These are phyloP conservation scores for Staphylotrichum tortipilum DNA, from an alignment of 495 filamentous ascomycete genomes.

Conservation along the genomic window DNA sequence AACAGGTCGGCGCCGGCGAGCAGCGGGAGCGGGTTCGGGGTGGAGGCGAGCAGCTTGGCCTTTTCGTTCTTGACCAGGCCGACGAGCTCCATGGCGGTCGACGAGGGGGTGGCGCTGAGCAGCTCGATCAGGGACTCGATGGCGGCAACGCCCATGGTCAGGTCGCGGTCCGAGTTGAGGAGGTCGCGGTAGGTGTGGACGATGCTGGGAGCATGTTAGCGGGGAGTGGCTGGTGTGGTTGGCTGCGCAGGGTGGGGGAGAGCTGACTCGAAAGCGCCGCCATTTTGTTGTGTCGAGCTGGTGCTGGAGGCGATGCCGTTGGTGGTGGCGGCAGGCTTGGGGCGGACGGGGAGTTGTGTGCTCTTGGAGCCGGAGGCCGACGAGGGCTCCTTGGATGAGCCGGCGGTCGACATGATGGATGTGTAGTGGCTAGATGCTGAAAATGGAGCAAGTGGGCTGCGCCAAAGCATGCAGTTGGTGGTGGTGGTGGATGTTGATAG, in stretches of 20 bases:
- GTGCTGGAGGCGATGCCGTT: too few species aligned
- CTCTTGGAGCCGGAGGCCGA: neutral
- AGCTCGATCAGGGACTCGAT: constrained; percentile 87
- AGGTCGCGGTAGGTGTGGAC: constrained; percentile 45
- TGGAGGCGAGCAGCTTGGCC: constrained; percentile 57
- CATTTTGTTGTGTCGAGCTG: constrained; percentile 8
- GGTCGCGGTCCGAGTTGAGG: constrained; percentile 58
- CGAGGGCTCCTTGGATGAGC: neutral
- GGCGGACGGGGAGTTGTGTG: constrained; percentile 9
- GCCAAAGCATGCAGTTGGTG: constrained; percentile 14
- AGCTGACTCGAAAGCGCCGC: constrained; percentile 19
- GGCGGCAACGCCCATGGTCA: constrained; percentile 92
- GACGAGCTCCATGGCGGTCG: constrained; percentile 88
- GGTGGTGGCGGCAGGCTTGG: too few species aligned
- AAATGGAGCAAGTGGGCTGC: constrained; percentile 20
- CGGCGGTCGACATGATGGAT: constrained; percentile 16
- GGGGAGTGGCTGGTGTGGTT: too few species aligned
- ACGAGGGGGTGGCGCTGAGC: constrained; percentile 63
- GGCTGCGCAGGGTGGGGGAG: neutral
- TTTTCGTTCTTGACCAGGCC: constrained; percentile 64
- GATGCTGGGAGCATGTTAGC: constrained; percentile 32
- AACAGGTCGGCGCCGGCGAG: constrained; percentile 93
- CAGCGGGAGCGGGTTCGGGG: constrained; percentile 81
- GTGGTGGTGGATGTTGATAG: too few species aligned
- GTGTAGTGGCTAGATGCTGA: constrained; percentile 7